Conservation (phyloP, 441 rosid genomes). For the Brassica hybrid region DNA sequence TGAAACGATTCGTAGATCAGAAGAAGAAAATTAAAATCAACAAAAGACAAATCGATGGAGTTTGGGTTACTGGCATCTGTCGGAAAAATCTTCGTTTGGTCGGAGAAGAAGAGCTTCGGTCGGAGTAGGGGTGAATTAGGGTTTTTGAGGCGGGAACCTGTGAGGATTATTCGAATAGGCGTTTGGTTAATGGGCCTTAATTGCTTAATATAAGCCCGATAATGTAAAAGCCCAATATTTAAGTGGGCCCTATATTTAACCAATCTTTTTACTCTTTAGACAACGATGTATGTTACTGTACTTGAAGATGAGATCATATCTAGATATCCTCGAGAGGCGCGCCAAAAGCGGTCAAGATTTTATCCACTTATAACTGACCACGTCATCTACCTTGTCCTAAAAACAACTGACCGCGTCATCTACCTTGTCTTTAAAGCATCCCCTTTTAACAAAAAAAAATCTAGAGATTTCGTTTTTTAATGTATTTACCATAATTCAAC, state of each 20-base stretch:
- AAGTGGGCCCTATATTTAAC: neutral
- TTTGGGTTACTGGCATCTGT: conserved; percentile 26
- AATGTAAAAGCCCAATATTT: neutral
- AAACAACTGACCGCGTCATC: neutral
- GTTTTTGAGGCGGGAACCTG: conserved; percentile 57
- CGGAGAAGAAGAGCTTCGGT: neutral
- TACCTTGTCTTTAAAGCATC: conserved; percentile 27
- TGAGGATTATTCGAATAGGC: conserved; percentile 11
- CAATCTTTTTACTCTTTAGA: neutral
- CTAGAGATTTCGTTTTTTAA: neutral
- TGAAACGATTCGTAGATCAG: neutral
- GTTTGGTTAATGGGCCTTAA: conserved; percentile 23
- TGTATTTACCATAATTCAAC: neutral
- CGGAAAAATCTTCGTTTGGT: conserved; percentile 10
- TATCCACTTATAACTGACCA: conserved; percentile 37
- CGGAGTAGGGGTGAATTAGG: conserved; percentile 28
- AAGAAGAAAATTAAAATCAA: neutral
- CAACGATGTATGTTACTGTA: neutral
- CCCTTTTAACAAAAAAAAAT: neutral
- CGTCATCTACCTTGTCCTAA: conserved; percentile 3
- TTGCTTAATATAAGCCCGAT: neutral
- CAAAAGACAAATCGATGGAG: neutral
- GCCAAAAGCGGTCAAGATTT: conserved; percentile 12
- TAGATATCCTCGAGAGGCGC: conserved; percentile 48
- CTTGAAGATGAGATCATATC: conserved; percentile 5